Percentiles rank a stretch among this genome's conserved stretches.
Conservation (phyloP, 1,139 yeast genomes). For the Taphrina populina region DNA sequence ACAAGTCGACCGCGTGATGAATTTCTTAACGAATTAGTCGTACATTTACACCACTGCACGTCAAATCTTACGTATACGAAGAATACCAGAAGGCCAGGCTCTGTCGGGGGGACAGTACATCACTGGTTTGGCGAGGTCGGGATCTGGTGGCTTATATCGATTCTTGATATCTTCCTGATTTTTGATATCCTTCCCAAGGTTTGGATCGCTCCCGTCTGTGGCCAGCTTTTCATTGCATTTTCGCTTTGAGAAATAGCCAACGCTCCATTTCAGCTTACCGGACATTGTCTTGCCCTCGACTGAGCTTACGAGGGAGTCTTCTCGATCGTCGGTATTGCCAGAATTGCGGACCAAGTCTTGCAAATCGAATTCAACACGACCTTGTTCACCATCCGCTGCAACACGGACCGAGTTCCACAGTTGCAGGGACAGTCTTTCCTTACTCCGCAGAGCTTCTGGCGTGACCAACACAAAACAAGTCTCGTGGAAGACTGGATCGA, state of each 20-base stretch:
- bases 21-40: slow-evolving; percentile 6
- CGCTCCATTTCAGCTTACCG: slow-evolving; percentile 15
- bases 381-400: slow-evolving; percentile 27
- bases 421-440: slow-evolving; percentile 25
- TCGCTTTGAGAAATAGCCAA: slow-evolving; percentile 31
- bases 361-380: slow-evolving; percentile 31
- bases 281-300: slow-evolving; percentile 7
- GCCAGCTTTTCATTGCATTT: slow-evolving; percentile 5
- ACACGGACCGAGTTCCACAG: slow-evolving; percentile 33
- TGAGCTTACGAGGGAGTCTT: slow-evolving; percentile 25
- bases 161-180: slow-evolving; percentile 15
- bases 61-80: slow-evolving; percentile 15
- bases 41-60: too few relatives aligned
- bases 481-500: slow-evolving; percentile 26
- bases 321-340: slow-evolving; percentile 17
- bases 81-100: slow-evolving; percentile 29
- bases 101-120: slow-evolving; percentile 25
- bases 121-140: slow-evolving; percentile 19
- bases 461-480: slow-evolving; percentile 20
- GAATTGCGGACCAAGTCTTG: slow-evolving; percentile 21
- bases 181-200: slow-evolving; percentile 13
- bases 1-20: slow-evolving; percentile 29
- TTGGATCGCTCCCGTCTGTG: slow-evolving; percentile 27
- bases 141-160: slow-evolving; percentile 3
- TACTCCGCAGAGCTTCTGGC: slow-evolving; percentile 28